Conservation (phyloP, 257 asterid genomes). For the Nemophila menziesii region DNA sequence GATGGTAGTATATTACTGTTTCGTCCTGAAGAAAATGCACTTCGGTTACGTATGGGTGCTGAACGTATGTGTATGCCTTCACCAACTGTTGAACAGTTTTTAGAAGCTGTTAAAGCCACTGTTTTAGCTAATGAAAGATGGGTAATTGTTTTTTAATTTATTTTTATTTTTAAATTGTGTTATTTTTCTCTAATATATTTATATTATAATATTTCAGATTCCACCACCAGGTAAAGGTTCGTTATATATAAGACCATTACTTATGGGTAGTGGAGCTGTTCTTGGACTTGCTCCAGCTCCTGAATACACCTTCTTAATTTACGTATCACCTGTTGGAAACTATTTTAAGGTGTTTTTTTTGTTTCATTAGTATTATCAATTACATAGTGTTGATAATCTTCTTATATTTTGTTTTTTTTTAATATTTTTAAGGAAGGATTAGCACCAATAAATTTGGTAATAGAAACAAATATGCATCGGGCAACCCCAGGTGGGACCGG, state of each 20-base stretch:
- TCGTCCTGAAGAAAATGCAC: slow-evolving; percentile 81
- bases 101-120: slow-evolving; percentile 78
- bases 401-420: too few relatives aligned
- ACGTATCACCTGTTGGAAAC: slow-evolving; percentile 93
- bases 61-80: slow-evolving; percentile 99
- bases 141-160: slow-evolving; percentile 37
- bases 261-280: slow-evolving; percentile 97
- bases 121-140: slow-evolving; percentile 87
- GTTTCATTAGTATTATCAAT: background rate
- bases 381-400: background rate
- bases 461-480: slow-evolving; percentile 91
- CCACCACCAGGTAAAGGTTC: slow-evolving; percentile 98
- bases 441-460: slow-evolving; percentile 82
- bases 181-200: background rate
- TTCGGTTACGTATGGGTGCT: slow-evolving; percentile 65
- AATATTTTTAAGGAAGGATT: slow-evolving; percentile 64
- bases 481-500: slow-evolving; percentile 99
- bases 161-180: background rate
- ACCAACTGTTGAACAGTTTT: slow-evolving; percentile 75
- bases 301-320: slow-evolving; percentile 83
- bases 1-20: slow-evolving; percentile 78
- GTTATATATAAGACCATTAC: slow-evolving; percentile 82
- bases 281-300: slow-evolving; percentile 99
- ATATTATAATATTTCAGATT: slow-evolving; percentile 36
- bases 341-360: slow-evolving; percentile 66